These are phyloP conservation scores for Themeda triandra DNA, from an alignment of 176 grass and related monocot species.

Conservation along the genomic window DNA sequence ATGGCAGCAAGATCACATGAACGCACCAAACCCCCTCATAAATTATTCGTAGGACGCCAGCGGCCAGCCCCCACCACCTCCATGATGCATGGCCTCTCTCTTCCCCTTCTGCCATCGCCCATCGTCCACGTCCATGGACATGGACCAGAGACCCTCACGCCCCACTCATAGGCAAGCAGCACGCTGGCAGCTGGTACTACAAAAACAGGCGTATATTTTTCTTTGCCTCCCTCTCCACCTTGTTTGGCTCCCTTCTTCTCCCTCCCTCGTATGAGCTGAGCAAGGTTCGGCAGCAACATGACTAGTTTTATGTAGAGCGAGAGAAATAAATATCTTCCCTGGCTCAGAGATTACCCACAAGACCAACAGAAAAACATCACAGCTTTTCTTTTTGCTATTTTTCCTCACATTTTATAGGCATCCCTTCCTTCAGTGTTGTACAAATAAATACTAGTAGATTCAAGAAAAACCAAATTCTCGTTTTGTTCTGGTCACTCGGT, in stretches of 20 bases:
- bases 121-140: background rate
- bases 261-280: slow-evolving; percentile 15
- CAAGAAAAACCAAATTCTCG: background rate
- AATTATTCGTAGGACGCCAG: slow-evolving; percentile 40
- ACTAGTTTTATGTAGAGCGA: slow-evolving; percentile 33
- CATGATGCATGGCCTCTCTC: slow-evolving; percentile 30
- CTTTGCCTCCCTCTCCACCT: slow-evolving; percentile 26
- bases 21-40: slow-evolving; percentile 32
- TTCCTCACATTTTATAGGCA: background rate
- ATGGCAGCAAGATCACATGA: slow-evolving; percentile 35
- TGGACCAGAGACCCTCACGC: slow-evolving; percentile 11
- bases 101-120: slow-evolving; percentile 6
- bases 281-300: slow-evolving; percentile 19
- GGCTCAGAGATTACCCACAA: slow-evolving; percentile 6
- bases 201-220: slow-evolving; percentile 44
- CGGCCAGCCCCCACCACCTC: slow-evolving; percentile 33
- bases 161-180: background rate
- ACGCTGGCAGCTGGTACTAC: slow-evolving; percentile 25
- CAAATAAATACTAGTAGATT: too few relatives aligned
- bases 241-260: slow-evolving; percentile 22
- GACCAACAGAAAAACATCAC: slow-evolving; percentile 6
- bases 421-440: too few relatives aligned
- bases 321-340: background rate
- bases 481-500: background rate
- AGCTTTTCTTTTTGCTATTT: background rate